These are phyloP conservation scores for Brettanomyces bruxellensis DNA, from an alignment of 805 yeast species.

Conservation along the genomic window DNA sequence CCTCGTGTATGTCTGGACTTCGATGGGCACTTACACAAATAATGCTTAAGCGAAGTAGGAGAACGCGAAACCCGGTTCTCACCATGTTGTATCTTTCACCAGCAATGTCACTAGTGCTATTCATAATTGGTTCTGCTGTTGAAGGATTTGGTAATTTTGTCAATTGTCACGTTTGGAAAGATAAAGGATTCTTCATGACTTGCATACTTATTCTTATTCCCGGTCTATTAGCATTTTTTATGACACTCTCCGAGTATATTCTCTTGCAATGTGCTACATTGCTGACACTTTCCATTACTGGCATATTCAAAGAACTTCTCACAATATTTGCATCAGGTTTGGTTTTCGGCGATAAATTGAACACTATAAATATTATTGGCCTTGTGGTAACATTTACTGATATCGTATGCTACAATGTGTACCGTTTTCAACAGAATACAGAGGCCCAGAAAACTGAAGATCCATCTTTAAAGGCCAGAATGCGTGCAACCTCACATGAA, in stretches of 20 bases:
- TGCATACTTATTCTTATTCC: conserved; percentile 60
- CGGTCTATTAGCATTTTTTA: conserved; percentile 77
- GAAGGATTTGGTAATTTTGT: conserved; percentile 60
- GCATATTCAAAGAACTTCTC: conserved; percentile 84
- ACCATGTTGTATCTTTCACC: conserved; percentile 85
- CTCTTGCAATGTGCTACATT: conserved; percentile 76
- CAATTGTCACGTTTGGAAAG: conserved; percentile 52
- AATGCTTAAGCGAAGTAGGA: conserved; percentile 49
- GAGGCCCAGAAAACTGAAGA: not conserved
- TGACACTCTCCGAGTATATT: conserved; percentile 84
- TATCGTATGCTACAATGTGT: conserved; percentile 75
- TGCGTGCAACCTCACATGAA: conserved; percentile 7
- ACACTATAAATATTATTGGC: conserved; percentile 63
- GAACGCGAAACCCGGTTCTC: conserved; percentile 66
- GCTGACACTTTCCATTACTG: conserved; percentile 80
- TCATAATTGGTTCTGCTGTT: conserved; percentile 51
- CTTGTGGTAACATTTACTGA: conserved; percentile 66
- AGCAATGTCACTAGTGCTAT: conserved; percentile 58
- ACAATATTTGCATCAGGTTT: conserved; percentile 66
- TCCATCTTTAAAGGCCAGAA: not conserved
- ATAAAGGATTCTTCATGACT: conserved; percentile 49
- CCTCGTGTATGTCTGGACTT: conserved; percentile 78
- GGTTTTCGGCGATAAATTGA: conserved; percentile 66
- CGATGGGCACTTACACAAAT: conserved; percentile 95
- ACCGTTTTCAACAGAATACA: conserved; percentile 33